Evolutionary conservation across 306 rosid species (phyloP).

Genomic region (Corylus heterophylla): DNA sequence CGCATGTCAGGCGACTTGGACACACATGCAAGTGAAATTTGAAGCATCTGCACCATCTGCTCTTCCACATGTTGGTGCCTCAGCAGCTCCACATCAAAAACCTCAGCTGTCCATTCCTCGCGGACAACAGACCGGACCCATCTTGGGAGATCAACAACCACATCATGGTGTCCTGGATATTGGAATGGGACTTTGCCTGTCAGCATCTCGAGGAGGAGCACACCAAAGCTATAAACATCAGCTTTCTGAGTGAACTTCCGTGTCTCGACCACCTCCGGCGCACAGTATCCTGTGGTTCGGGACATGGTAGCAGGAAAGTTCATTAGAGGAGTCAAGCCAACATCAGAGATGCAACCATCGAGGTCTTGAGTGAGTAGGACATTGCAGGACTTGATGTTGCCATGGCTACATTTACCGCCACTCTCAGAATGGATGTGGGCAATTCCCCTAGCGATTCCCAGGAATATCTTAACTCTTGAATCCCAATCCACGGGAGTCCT

Average conservation of each 20-base stretch:
- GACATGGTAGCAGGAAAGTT: conserved; percentile 57
- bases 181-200: conserved; percentile 66
- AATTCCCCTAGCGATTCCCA: conserved; percentile 64
- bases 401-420: conserved; percentile 59
- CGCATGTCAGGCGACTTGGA: conserved; percentile 60
- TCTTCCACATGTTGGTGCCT: conserved; percentile 63
- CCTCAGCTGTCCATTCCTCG: conserved; percentile 92
- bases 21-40: conserved; percentile 67
- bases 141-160: conserved; percentile 72
- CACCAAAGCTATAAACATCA: conserved; percentile 80
- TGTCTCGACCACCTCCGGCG: conserved; percentile 67
- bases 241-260: conserved; percentile 62
- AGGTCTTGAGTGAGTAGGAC: conserved; percentile 65
- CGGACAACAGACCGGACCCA: conserved; percentile 87
- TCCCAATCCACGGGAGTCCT: conserved; percentile 71
- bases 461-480: conserved; percentile 59
- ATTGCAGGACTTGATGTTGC: conserved; percentile 77
- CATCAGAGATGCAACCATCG: conserved; percentile 60
- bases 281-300: conserved; percentile 57
- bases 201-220: conserved; percentile 73
- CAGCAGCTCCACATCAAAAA: conserved; percentile 72
- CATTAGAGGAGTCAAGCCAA: conserved; percentile 62
- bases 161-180: conserved; percentile 50
- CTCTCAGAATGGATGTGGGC: conserved; percentile 64
- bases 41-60: conserved; percentile 88